These are phyloP conservation scores for Alternaria hordeiaustralica DNA, from an alignment of 2,329 filamentous ascomycete species.

Conservation along the genomic window DNA sequence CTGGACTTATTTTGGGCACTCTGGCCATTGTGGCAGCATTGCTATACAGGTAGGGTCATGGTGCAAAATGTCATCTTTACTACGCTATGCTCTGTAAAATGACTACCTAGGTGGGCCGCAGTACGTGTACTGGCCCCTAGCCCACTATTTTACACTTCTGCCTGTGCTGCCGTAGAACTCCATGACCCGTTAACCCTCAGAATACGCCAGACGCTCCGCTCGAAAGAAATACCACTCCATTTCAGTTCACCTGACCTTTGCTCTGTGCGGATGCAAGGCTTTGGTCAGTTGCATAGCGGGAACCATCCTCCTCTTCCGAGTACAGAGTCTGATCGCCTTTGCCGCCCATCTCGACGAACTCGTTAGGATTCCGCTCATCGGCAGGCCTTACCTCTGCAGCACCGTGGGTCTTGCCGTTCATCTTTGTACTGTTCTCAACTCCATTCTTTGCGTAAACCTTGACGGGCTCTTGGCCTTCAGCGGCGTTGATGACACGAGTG, in stretches of 20 bases:
- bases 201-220: slow-evolving; percentile 11
- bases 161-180: slow-evolving; percentile 8
- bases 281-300: slow-evolving; percentile 43
- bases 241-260: slow-evolving; percentile 1
- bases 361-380: slow-evolving; percentile 69
- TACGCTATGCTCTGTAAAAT: not conserved
- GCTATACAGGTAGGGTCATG: not conserved
- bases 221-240: not conserved
- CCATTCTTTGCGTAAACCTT: slow-evolving; percentile 51
- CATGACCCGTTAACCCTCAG: slow-evolving; percentile 19
- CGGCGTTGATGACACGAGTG: slow-evolving; percentile 63
- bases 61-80: not conserved
- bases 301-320: slow-evolving; percentile 62
- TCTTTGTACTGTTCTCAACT: slow-evolving; percentile 27
- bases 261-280: slow-evolving; percentile 13
- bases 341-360: slow-evolving; percentile 85
- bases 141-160: slow-evolving; percentile 23
- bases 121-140: not conserved
- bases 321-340: slow-evolving; percentile 84
- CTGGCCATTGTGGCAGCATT: not conserved
- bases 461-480: slow-evolving; percentile 56
- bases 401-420: slow-evolving; percentile 11
- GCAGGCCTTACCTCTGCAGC: slow-evolving; percentile 69
- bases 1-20: not conserved
- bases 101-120: not conserved